These are phyloP conservation scores for Cordyceps militaris DNA, from an alignment of 2,329 filamentous ascomycete species.

Conservation along the genomic window DNA sequence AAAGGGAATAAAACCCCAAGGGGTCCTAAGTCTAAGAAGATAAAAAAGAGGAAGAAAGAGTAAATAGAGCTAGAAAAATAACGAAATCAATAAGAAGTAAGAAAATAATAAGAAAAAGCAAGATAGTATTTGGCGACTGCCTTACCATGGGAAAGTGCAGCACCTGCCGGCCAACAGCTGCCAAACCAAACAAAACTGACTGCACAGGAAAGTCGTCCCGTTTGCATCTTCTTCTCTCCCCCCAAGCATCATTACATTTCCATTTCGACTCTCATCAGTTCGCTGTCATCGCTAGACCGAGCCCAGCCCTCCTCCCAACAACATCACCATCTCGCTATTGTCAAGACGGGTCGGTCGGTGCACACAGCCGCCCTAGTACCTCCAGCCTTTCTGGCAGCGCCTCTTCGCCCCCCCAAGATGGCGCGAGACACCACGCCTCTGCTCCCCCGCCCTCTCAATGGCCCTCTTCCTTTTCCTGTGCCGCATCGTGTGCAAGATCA, in stretches of 20 bases:
- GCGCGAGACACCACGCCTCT: constrained; percentile 30
- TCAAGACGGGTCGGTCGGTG: no score
- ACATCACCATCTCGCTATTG: background rate
- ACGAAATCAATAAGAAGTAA: no score
- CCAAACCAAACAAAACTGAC: constrained; percentile 1
- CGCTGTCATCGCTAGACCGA: no score
- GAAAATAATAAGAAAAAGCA: no score
- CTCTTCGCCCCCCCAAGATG: no score
- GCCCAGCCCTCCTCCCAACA: constrained; percentile 13
- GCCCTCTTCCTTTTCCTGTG: constrained; percentile 24
- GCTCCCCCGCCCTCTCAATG: constrained; percentile 23
- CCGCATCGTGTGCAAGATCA: constrained; percentile 30
- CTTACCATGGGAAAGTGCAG: background rate
- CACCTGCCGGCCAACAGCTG: background rate
- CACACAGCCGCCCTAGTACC: no score
- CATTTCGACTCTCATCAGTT: background rate
- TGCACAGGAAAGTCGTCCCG: background rate
- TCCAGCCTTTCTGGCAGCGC: no score
- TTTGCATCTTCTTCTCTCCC: background rate
- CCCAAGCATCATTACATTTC: background rate
- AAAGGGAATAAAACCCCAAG: background rate
- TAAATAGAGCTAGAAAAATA: no score
- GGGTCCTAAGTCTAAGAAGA: no score
- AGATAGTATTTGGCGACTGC: background rate
- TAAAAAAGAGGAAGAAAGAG: background rate